Evolutionary conservation across 257 asterid species (phyloP), one percentile per base, ranked within the genome.

Genomic region (Eustoma russellianum): DNA sequence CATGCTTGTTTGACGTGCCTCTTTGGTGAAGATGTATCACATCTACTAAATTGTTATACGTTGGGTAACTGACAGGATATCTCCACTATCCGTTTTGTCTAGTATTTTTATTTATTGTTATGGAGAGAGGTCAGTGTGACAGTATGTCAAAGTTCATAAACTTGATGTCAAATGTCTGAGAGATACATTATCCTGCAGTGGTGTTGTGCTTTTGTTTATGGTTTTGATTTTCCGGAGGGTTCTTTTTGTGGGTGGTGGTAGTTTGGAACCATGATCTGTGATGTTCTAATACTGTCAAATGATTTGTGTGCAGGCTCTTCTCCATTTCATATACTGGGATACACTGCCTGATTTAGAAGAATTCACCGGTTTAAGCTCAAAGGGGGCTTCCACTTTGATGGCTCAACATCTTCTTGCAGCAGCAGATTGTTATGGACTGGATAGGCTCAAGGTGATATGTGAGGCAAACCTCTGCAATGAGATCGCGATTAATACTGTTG

Each of bases 331-430:
- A 24, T 91, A 91, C 79, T 82, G 93, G 89, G 98, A 91, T 70
- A 53, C 66, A 46, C 73, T 84, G 41, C 90, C 92, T 12, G 90
- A 91, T 72, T 65, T 91, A 83, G 98, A 77, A 79, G 96, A 84
- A 70, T 79, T 91, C 53, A 82, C 94, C 48, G 98, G 96, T 17
- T 54, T 77, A 54, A 77, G 68, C 78, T 85, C 95, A 10, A 84
- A 73, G 61, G 81, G 80, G 43, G 98, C 95, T 46, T 82, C 95
- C 40, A 87, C 94, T 17, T 79, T 91, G 87, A 87, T 91, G 90
- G 81, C 83, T 66, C 98, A 91, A 64, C 98, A 91, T 76, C 69
- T 91, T 56, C 94, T 91, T 75, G 98, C 95, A 30, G 98, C 96
- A 55, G 92, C 98, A 56, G 98, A 91, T 72, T 78, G 82, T 14